Base-by-base conservation (phyloP, 164 flowering plant genomes). In the Taxillus chinensis region DNA sequence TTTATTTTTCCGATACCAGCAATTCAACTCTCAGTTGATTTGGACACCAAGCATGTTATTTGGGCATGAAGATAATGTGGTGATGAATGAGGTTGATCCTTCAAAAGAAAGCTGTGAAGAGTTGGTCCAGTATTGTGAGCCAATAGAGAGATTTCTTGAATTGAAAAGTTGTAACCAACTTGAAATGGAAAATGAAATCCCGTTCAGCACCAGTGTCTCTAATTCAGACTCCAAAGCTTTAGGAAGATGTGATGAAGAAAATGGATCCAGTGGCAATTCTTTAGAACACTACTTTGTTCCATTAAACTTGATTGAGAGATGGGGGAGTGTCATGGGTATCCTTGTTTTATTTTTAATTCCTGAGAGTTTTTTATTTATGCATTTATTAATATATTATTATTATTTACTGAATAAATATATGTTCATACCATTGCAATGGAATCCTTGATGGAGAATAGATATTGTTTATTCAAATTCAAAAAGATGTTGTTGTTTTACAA, bases 301-400 rank as follows among this genome's bases (percentile, higher is more conserved):
- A 43, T 66, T 64, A 60, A 78, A 80, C 77, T 81, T 93, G 83
- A 79, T 90, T 51, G 96, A 90, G 69, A 81, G 92, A 64, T 87
- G 90, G 96, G 97, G 96, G 68, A 84, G 81, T 72, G 95, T 88
- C 27, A 93, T 93, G 99, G 99, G 98, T 90, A 93, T 88, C 91
- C 95, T 82, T 74, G 3, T 60, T 45, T 51, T 51, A 50, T 41
- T 48, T 48, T 43, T 65, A 2, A 45, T 52, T 60, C 8, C 17
- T 45, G 39, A 8, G 7, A 16, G 46, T 43, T 43, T 6, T 43
- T 43, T 45, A 39, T 59, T 39, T 13, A 4, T 8, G 45, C 58
- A n/a, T 5, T 40, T 8, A 43, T 43, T 43, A 43, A 6, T 43
- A 2, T 60, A 5, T 41, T 16, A 15, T 55, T 60, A 39, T 15